Evolutionary conservation across 169 alveolate species (phyloP), one percentile per base, ranked within the genome.

Genomic region (Cryptosporidium viatorum): DNA sequence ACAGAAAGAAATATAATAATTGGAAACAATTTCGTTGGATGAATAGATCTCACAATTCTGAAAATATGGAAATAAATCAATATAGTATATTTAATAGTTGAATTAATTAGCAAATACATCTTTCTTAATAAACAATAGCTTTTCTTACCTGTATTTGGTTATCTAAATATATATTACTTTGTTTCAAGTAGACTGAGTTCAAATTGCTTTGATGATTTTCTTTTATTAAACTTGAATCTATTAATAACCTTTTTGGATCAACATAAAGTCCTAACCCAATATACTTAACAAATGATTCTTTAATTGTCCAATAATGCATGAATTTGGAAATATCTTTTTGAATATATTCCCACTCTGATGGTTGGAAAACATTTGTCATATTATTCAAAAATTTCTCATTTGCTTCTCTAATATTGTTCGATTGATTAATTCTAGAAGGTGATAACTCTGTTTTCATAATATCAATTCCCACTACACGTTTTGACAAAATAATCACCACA

Each of bases 221-320:
- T 1, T 33, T 29, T 37, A 12, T 23, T n/a, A 26, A 8, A n/a
- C 67, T 55, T 55, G 35, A 16, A 26, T 23, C 35, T 8, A 80
- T 62, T 45, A n/a, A 12, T 21, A 85, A 18, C 43, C 92, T 71
- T n/a, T 21, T 48, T 33, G 92, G 92, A 9, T 69, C 92, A 48
- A 85, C 50, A 37, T 85, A 71, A 35, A 85, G 75, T 23, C 92
- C 92, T 51, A 50, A 6, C 3, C 85, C 92, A 51, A 71, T 37
- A 48, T 62, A 65, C 31, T 85, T 85, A 5, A 85, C 92, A 41
- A 71, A 85, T 33, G 86, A 71, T 52, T 85, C 92, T 68, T 85
- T 85, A 31, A 85, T 70, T n/a, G 92, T 85, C 92, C 92, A 85
- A 23, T 59, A 58, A 23, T 74, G 51, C 92, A 85, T 85, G 21